Evolutionary conservation across 495 filamentous ascomycete genomes (phyloP), one percentile per base, ranked within the genome.

Genomic region (Alectoria sarmentosa): DNA sequence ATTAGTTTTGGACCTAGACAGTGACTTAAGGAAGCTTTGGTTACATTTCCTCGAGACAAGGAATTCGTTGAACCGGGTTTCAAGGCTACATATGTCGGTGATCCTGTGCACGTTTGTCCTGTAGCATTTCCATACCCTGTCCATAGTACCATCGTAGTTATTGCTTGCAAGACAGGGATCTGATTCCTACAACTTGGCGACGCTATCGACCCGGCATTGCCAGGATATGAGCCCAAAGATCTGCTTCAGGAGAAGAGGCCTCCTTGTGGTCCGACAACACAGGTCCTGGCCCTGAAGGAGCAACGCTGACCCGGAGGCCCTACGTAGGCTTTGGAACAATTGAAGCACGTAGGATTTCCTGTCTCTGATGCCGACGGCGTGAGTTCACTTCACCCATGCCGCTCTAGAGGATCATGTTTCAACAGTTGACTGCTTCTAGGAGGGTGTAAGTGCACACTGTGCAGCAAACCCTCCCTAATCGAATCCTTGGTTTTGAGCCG

Each of bases 331-430:
- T 58, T 30, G 26, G 39, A 3, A 26, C 54, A 8, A 57, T 26
- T 38, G 37, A 56, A 48, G 54, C 30, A 52, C 23, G 52, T 32
- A 30, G 65, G 65, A 55, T 42, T 64, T 36, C 61, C 60, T 34
- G 26, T 49, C 3, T 37, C 10, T 55, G 52, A 55, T 55, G 52
- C 52, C 28, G 30, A 55, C 7, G 52, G 52, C 30, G 52, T 55
- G 17, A 34, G 52, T 55, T 34, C 30, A 32, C 15, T 21, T 21
- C 6, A 21, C 17, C 15, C 28, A 55, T 55, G 30, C 52, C 30
- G 26, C 52, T 34, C 30, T 55, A 3, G 28, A 21, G 15, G 52
- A 55, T 5, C 30, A 34, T 34, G 34, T 21, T 55, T 30, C 30
- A 34, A 34, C 52, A 1, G 28, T 55, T 52, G 26, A 52, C 48